phyloP scores from a whole-genome alignment of 192 early-diverging fungal genomes.

The Linnemannia elongata region DNA sequence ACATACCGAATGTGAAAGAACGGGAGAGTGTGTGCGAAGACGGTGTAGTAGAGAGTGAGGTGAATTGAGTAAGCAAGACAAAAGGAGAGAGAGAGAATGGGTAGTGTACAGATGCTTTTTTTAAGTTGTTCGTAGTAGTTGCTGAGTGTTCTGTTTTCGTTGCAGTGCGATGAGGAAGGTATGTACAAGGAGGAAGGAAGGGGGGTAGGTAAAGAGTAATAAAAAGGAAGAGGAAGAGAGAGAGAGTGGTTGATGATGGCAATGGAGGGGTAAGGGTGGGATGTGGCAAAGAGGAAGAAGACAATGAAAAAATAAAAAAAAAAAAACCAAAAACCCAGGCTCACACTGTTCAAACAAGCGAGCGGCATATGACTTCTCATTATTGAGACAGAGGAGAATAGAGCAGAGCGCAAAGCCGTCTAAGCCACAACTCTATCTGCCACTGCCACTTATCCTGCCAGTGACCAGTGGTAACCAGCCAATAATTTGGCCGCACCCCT shows the following conservation, averaged over 20 bases:
- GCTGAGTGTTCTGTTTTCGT: not conserved
- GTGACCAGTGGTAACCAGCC: not conserved
- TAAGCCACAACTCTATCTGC: not conserved
- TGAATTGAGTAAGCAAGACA: not conserved
- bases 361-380: not conserved
- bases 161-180: not conserved
- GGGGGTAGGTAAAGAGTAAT: not conserved
- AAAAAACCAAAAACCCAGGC: not conserved
- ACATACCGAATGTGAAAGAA: not conserved
- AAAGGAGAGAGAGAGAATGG: not conserved
- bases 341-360: not conserved
- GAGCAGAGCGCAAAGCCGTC: not conserved
- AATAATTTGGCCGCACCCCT: not conserved
- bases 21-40: not conserved
- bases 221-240: not conserved
- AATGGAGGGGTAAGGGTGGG: too few relatives aligned
- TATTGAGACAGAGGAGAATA: not conserved
- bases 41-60: not conserved
- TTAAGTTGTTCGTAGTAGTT: not conserved
- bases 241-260: not conserved
- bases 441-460: too few relatives aligned
- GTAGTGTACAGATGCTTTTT: slow-evolving; percentile 1
- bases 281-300: not conserved
- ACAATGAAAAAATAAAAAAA: not conserved
- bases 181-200: slow-evolving; percentile 6